Evolutionary conservation across 805 yeast genomes (phyloP), one percentile per base, ranked within the genome.

Genomic region (Candida cerambycidarum): DNA sequence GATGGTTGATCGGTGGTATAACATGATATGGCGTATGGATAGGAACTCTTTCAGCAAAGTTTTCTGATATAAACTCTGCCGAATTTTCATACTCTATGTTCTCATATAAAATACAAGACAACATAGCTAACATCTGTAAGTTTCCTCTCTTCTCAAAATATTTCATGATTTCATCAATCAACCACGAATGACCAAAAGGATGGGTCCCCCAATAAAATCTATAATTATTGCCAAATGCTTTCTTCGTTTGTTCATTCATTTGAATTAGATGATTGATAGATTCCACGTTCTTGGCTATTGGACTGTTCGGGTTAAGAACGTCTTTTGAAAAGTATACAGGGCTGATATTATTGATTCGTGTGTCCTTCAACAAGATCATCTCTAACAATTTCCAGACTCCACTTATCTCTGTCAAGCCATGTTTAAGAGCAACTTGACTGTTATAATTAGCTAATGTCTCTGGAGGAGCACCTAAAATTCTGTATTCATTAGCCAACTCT

Each of bases 101-200:
- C 54, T 71, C 85, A 54, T 68, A 72, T 43, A 86, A 62, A 4
- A 88, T 72, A 62, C 96, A 87, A 3, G 92, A 78, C 50, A 89
- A 62, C 89, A 87, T 85, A 1, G 95, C 96, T 17, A 90, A 66
- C 96, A 92, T 88, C 59, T 92, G 97, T 19, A 88, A 63, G 54
- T 92, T 84, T 1, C 82, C 80, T 32, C 70, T 56, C 25, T 54
- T 63, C 52, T 83, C 93, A 56, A 82, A 89, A 52, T 83, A 82
- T 1, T 59, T 56, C 55, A 90, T 69, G 30, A 89, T 67, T 45
- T 79, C 78, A 18, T 71, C 71, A 0, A 88, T 71, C 16, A 88
- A 65, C 85, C 88, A 79, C 10, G 71, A 52, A 30, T 80, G 73
- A 1, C 95, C 96, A 58, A 83, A 77, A 0, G 89, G 90, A 58